Evolutionary conservation across 169 alveolate species (phyloP).

Genomic region (Perkinsus marinus): DNA sequence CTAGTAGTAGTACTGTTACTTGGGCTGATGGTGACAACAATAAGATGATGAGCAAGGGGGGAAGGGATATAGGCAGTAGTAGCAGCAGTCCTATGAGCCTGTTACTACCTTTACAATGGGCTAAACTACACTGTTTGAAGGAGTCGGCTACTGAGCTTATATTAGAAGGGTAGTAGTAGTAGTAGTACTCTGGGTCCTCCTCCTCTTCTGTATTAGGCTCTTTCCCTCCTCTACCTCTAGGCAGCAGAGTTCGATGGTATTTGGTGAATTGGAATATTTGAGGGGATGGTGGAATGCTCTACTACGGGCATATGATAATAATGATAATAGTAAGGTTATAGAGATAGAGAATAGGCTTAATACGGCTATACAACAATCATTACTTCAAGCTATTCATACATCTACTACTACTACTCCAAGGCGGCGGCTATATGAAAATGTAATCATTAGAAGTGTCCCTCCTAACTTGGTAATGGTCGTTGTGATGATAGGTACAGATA

Average conservation of each 20-base stretch:
- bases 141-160: neutral
- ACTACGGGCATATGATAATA: neutral
- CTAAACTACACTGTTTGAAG: neutral
- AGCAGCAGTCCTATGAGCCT: neutral
- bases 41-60: too few relatives aligned
- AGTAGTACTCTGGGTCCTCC: neutral
- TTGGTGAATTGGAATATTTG: neutral
- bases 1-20: neutral
- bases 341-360: neutral
- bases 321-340: neutral
- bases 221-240: too few relatives aligned
- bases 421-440: neutral
- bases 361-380: neutral
- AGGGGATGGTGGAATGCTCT: neutral
- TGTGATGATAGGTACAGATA: too few relatives aligned
- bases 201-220: too few relatives aligned
- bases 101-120: neutral
- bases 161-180: neutral
- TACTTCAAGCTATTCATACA: neutral
- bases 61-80: neutral
- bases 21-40: neutral
- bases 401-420: too few relatives aligned
- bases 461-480: neutral
- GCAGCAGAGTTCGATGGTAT: too few relatives aligned
- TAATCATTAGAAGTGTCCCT: neutral